phyloP scores from a whole-genome alignment of 2,329 filamentous ascomycete species.

The Sporothrix luriei region DNA sequence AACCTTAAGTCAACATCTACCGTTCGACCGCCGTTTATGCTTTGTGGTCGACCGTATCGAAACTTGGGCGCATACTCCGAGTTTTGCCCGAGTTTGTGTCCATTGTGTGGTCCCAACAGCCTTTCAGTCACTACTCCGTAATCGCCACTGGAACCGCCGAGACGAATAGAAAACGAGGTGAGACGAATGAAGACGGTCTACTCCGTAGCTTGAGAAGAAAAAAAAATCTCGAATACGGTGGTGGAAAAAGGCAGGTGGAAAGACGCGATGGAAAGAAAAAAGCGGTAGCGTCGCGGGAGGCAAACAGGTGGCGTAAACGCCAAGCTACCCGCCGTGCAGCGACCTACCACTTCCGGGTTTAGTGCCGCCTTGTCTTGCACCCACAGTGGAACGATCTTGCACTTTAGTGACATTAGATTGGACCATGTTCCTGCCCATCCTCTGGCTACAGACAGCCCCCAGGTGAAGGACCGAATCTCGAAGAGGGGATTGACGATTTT shows the following conservation, averaged over 20 bases:
- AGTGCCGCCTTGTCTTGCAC: constrained; percentile 8
- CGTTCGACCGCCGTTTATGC: neutral
- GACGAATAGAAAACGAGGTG: neutral
- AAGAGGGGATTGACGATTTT: neutral
- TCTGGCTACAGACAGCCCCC: neutral
- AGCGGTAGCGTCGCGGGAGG: constrained; percentile 18
- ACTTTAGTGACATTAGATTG: neutral
- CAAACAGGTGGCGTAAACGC: constrained; percentile 27
- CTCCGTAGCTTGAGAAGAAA: neutral
- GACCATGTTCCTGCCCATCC: neutral
- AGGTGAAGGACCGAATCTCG: constrained; percentile 21
- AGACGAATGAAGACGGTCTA: too few relatives aligned
- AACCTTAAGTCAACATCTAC: neutral
- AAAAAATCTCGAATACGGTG: constrained; percentile 11
- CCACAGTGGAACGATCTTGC: neutral
- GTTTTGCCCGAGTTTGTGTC: neutral
- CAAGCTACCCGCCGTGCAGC: constrained; percentile 26
- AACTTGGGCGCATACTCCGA: neutral
- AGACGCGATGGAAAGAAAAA: constrained; percentile 2
- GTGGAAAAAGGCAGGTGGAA: constrained; percentile 17
- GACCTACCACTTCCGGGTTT: constrained; percentile 30
- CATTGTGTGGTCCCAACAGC: constrained; percentile 7
- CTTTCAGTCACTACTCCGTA: constrained; percentile 31
- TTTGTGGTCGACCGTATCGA: neutral
- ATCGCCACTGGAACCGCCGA: constrained; percentile 19